Conservation (phyloP, 1,284 basidiomycete genomes). For the Cutaneotrichosporon sp. region DNA sequence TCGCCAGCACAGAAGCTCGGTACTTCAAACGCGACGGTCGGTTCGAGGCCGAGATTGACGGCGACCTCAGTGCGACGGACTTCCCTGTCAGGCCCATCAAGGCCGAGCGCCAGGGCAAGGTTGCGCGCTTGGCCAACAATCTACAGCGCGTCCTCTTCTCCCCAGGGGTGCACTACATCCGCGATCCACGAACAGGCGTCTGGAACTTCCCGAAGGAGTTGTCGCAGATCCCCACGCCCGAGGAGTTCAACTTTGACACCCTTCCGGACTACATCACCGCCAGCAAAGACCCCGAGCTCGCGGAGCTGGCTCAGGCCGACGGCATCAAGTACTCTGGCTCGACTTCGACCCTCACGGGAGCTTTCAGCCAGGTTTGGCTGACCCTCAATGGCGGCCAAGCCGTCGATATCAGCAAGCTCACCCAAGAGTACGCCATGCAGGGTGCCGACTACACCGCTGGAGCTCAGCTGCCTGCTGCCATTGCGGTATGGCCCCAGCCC, state of each 20-base stretch:
- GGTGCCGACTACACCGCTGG: slow-evolving; percentile 71
- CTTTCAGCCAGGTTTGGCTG: slow-evolving; percentile 87
- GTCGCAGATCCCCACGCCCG: slow-evolving; percentile 70
- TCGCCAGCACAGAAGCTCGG: neutral
- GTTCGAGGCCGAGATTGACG: slow-evolving; percentile 1
- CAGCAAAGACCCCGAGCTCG: slow-evolving; percentile 75
- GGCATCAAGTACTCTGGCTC: slow-evolving; percentile 69
- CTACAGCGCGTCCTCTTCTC: slow-evolving; percentile 84
- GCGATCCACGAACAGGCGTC: slow-evolving; percentile 79
- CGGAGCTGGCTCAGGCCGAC: slow-evolving; percentile 63
- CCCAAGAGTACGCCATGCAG: slow-evolving; percentile 63
- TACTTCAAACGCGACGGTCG: slow-evolving; percentile 1
- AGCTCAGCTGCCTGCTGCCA: slow-evolving; percentile 74
- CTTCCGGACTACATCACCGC: slow-evolving; percentile 76
- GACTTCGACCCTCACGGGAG: slow-evolving; percentile 85
- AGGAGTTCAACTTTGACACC: slow-evolving; percentile 88
- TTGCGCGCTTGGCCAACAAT: slow-evolving; percentile 73
- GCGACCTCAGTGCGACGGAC: slow-evolving; percentile 5
- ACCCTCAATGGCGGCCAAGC: slow-evolving; percentile 63
- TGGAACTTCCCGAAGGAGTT: slow-evolving; percentile 81
- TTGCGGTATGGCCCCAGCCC: slow-evolving; percentile 61
- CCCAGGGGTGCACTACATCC: slow-evolving; percentile 88
- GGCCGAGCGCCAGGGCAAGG: slow-evolving; percentile 52
- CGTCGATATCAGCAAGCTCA: slow-evolving; percentile 64
- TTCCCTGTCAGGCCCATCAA: slow-evolving; percentile 37